These are phyloP conservation scores for Basipetospora chlamydospora DNA, from an alignment of 2,329 filamentous ascomycete species.

Conservation along the genomic window DNA sequence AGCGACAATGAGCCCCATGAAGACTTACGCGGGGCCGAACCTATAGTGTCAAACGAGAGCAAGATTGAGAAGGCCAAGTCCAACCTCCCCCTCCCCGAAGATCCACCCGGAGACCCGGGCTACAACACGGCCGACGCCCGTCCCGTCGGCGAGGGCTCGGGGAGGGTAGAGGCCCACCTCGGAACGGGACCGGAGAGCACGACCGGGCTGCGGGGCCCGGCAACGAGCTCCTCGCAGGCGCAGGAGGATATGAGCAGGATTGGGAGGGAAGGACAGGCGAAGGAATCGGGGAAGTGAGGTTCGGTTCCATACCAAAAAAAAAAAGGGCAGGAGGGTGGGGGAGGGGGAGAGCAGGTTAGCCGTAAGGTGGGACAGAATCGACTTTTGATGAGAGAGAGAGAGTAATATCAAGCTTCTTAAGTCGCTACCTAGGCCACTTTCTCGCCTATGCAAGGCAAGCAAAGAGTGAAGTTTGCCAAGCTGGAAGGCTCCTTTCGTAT, in stretches of 20 bases:
- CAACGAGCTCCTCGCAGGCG: conserved; percentile 32
- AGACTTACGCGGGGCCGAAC: background rate
- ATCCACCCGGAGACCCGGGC: conserved; percentile 63
- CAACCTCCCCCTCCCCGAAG: conserved; percentile 66
- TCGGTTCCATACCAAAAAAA: too few relatives aligned
- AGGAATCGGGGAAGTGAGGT: conserved; percentile 24
- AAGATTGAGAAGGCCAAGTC: conserved; percentile 53
- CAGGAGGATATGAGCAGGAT: conserved; percentile 42
- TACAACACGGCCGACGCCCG: conserved; percentile 58
- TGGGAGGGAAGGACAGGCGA: conserved; percentile 49
- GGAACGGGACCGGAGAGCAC: conserved; percentile 33
- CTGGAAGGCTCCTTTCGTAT: too few relatives aligned
- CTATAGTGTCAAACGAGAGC: conserved; percentile 35
- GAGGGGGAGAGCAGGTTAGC: too few relatives aligned
- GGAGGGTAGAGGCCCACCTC: conserved; percentile 36
- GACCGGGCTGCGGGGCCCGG: conserved; percentile 41
- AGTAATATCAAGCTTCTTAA: too few relatives aligned
- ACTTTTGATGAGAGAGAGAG: too few relatives aligned
- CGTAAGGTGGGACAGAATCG: too few relatives aligned
- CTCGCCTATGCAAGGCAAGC: too few relatives aligned
- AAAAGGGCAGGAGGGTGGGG: too few relatives aligned
- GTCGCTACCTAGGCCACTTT: too few relatives aligned
- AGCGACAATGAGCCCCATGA: background rate
- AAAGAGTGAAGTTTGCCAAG: too few relatives aligned
- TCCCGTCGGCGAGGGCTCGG: conserved; percentile 57